Conservation (phyloP, 2,329 filamentous ascomycete species). For the Tolypocladium nubicola region DNA sequence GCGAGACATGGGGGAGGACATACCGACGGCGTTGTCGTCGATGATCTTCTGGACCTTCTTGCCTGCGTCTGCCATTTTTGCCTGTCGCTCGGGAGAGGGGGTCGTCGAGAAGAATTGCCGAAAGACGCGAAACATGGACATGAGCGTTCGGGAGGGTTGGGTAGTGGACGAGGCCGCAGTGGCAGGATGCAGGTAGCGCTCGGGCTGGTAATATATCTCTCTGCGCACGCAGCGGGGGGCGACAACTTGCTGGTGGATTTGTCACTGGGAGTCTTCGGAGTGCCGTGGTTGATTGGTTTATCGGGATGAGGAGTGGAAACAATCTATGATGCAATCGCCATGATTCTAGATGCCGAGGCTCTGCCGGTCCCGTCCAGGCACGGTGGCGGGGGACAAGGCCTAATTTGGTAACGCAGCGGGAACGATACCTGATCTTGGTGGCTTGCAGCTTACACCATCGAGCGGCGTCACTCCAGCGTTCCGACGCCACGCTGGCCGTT, state of each 20-base stretch:
- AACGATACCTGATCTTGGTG: not conserved
- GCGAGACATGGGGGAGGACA: slow-evolving; percentile 15
- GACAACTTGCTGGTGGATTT: not conserved
- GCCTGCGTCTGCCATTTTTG: slow-evolving; percentile 73
- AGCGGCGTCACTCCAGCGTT: no score
- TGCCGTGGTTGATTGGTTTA: not conserved
- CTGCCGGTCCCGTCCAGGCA: not conserved
- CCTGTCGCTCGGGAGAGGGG: slow-evolving; percentile 37
- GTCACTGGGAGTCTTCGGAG: not conserved
- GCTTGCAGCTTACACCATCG: not conserved
- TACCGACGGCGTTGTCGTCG: slow-evolving; percentile 77
- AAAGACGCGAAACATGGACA: slow-evolving; percentile 50
- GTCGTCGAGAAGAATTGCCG: slow-evolving; percentile 59
- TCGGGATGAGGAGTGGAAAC: not conserved
- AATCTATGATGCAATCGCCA: not conserved
- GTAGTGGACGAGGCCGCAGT: not conserved
- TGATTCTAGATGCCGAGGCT: not conserved
- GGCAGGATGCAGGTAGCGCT: not conserved
- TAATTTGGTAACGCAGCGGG: not conserved
- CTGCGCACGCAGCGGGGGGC: not conserved
- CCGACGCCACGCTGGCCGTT: no score
- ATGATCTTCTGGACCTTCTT: slow-evolving; percentile 79
- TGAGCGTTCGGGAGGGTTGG: slow-evolving; percentile 2
- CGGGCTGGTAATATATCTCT: not conserved
- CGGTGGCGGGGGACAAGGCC: not conserved